Conservation (phyloP, 2,329 filamentous ascomycete species). For the Thelonectria discophora region DNA sequence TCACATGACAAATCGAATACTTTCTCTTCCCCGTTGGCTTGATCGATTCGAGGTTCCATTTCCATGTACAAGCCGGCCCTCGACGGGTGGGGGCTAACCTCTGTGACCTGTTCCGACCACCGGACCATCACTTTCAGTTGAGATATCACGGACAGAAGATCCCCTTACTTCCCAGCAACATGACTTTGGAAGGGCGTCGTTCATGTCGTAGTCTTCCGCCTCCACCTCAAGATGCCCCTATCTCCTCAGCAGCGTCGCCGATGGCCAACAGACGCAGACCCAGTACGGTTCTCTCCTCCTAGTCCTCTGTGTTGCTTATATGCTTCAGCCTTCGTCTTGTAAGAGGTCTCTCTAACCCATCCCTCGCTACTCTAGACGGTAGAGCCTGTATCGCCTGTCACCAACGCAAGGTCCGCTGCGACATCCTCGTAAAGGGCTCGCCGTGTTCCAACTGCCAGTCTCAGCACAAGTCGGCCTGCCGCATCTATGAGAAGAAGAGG, state of each 20-base stretch:
- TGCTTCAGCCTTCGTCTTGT: background rate
- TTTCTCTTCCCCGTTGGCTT: background rate
- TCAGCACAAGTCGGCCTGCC: constrained; percentile 53
- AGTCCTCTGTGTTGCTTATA: no score
- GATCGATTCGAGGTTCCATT: background rate
- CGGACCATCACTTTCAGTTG: no score
- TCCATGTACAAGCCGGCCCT: constrained; percentile 7
- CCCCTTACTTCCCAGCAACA: background rate
- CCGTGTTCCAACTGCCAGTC: constrained; percentile 59
- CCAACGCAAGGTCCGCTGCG: constrained; percentile 60
- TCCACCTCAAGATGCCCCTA: background rate
- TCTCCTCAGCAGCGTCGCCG: background rate
- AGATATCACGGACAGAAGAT: background rate
- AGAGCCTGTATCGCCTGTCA: constrained; percentile 59
- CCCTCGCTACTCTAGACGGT: constrained; percentile 39
- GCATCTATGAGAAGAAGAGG: constrained; percentile 59
- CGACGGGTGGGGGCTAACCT: no score
- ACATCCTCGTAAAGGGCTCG: constrained; percentile 55
- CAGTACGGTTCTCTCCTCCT: constrained; percentile 11
- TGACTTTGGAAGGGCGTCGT: constrained; percentile 16
- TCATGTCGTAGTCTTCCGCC: background rate
- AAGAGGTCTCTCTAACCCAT: background rate
- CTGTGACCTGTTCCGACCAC: no score
- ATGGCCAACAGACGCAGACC: constrained; percentile 10
- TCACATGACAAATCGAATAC: background rate